Percentiles rank a stretch among this genome's conserved stretches.
phyloP scores from a whole-genome alignment of 2,329 filamentous ascomycete species.

The Aspergillus candidus region DNA sequence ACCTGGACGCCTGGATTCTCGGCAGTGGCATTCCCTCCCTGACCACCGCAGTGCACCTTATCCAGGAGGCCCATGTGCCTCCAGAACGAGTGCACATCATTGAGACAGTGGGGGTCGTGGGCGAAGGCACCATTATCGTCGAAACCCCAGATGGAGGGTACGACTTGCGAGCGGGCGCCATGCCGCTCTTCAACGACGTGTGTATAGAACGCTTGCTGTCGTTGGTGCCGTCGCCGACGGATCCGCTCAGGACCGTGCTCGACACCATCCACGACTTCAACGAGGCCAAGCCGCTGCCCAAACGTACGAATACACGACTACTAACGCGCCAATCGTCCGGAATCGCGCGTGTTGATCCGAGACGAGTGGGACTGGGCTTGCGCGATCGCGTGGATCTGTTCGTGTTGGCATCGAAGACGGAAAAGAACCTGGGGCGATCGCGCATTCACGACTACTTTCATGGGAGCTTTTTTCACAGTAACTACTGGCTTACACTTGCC shows the following conservation, averaged over 20 bases:
- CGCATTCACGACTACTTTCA: constrained; percentile 14
- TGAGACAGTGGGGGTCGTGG: constrained; percentile 25
- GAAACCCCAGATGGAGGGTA: constrained; percentile 30
- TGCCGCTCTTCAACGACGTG: constrained; percentile 30
- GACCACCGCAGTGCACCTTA: constrained; percentile 31
- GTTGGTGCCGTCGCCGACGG: constrained; percentile 22
- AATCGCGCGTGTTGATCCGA: constrained; percentile 4
- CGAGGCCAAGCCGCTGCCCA: background rate
- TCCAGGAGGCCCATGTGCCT: constrained; percentile 30
- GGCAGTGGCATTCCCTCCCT: constrained; percentile 32
- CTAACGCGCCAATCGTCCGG: constrained; percentile 6
- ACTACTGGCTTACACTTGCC: constrained; percentile 22
- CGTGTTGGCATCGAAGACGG: constrained; percentile 10
- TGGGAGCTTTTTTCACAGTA: constrained; percentile 19
- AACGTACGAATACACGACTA: constrained; percentile 10
- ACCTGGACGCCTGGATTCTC: constrained; percentile 29
- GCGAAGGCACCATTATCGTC: constrained; percentile 25
- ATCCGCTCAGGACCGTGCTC: constrained; percentile 9
- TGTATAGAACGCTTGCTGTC: constrained; percentile 31
- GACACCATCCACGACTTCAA: constrained; percentile 15
- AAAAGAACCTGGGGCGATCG: constrained; percentile 13
- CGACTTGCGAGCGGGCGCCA: constrained; percentile 30
- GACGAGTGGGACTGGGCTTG: constrained; percentile 8
- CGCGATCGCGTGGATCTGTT: constrained; percentile 17
- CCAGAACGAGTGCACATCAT: constrained; percentile 31